Evolutionary conservation across 768 basidiomycete species (phyloP).

Genomic region (Boletus eberwhitei): DNA sequence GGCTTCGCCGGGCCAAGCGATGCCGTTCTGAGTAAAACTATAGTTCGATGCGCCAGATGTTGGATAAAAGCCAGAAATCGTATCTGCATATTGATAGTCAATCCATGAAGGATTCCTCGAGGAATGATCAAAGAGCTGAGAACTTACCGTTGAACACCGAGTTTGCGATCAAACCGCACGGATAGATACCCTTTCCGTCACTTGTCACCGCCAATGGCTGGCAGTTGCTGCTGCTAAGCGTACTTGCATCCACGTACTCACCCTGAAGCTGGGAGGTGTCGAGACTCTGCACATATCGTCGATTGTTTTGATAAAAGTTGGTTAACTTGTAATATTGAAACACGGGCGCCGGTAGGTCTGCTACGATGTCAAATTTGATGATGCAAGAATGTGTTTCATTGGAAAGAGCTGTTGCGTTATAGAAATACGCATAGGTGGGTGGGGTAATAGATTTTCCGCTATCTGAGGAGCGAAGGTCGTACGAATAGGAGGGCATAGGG

Average conservation of each 20-base stretch:
- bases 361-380: constrained; percentile 80
- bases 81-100: constrained; percentile 51
- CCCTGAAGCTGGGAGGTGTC: constrained; percentile 86
- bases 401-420: constrained; percentile 43
- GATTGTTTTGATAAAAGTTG: constrained; percentile 98
- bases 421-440: constrained; percentile 76
- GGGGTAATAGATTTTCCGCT: constrained; percentile 42
- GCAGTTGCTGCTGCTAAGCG: constrained; percentile 75
- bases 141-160: constrained; percentile 87
- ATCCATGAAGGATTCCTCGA: neutral
- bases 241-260: constrained; percentile 42
- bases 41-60: constrained; percentile 48
- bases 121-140: neutral
- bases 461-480: constrained; percentile 58
- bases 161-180: constrained; percentile 97
- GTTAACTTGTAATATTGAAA: constrained; percentile 96
- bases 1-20: constrained; percentile 94
- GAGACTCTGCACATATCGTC: constrained; percentile 92
- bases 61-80: constrained; percentile 62
- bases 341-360: constrained; percentile 67
- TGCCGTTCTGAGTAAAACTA: constrained; percentile 70
- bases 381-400: constrained; percentile 59
- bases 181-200: constrained; percentile 68
- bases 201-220: constrained; percentile 68
- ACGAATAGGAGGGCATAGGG: constrained; percentile 64